Conservation (phyloP, 1,284 basidiomycete genomes). For the Trichosporon sp. region DNA sequence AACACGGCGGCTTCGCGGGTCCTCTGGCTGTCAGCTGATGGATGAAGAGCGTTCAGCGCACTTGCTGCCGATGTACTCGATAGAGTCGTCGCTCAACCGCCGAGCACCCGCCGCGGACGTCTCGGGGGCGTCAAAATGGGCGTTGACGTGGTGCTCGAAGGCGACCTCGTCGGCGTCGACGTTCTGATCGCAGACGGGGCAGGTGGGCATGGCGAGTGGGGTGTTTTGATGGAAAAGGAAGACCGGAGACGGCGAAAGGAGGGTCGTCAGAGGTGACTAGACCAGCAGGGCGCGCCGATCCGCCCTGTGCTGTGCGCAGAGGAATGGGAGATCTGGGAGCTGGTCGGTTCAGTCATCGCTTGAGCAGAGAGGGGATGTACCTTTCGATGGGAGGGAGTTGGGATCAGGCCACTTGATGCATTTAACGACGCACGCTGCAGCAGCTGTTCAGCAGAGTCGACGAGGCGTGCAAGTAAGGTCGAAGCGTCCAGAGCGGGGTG, state of each 20-base stretch:
- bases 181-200: conserved; percentile 32
- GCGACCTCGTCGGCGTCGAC: conserved; percentile 27
- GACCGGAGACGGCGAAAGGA: background rate
- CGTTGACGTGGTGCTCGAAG: conserved; percentile 37
- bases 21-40: background rate
- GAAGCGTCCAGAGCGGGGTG: background rate
- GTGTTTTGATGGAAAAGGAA: background rate
- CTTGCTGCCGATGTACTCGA: conserved; percentile 5
- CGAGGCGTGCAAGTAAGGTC: too few species aligned
- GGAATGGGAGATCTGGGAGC: background rate
- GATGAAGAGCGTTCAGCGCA: background rate
- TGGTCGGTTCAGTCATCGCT: background rate
- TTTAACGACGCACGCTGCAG: too few species aligned
- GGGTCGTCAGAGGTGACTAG: background rate
- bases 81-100: background rate
- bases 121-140: conserved; percentile 26
- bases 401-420: background rate
- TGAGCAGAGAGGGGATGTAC: background rate
- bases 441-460: too few species aligned
- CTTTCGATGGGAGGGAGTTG: too few species aligned
- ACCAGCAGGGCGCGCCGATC: background rate
- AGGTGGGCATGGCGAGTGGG: conserved; percentile 17
- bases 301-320: background rate
- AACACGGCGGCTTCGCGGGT: conserved; percentile 19
- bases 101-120: background rate